Base-by-base conservation (phyloP, 176 grass and related monocot species). In the Phyllostachys edulis region DNA sequence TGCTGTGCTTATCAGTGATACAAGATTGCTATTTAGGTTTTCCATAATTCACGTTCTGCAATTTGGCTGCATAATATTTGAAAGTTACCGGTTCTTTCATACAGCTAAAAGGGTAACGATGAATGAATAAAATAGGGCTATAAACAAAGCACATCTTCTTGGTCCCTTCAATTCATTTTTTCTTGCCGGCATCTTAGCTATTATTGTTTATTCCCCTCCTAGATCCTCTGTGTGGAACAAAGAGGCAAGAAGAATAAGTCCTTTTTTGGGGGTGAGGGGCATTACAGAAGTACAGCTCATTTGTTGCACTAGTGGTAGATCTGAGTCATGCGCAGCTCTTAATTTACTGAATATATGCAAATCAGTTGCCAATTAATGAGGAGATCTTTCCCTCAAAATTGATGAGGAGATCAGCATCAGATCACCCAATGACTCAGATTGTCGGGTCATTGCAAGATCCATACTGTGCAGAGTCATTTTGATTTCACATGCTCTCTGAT, bases 171-270 rank as follows among this genome's bases (percentile, higher is more conserved):
- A 42, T 60, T 69, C n/a, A 56, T 75, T 57, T 72, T 63, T 63
- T 3, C 27, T 81, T 88, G 77, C 81, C 73, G 68, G 76, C 71
- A 82, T 77, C 62, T 86, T 65, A 71, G 71, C 20, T 71, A 71
- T 45, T 57, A 63, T 85, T 85, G 24, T 71, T 89, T 82, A 81
- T 81, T 45, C 71, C 14, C 14, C 6, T 38, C 24, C n/a, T 76
- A 77, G 82, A 79, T 87, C 80, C 41, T 90, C 18, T 84, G 69
- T 68, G 46, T 87, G 85, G 76, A 84, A 81, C 40, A 81, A 71
- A 84, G 81, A 80, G 81, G 76, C 51, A 87, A 64, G 55, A 86
- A 86, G 29, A 84, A 73, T 55, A 50, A 79, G 64, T 14, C 63
- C 36, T 29, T 29, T 29, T 21, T 75, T 36, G 23, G 62, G 18